A percentile compares a stretch with the other conserved stretches of the same genome.
phyloP scores from a whole-genome alignment of 1,284 basidiomycete genomes.

The Anthracocystis setariae region DNA sequence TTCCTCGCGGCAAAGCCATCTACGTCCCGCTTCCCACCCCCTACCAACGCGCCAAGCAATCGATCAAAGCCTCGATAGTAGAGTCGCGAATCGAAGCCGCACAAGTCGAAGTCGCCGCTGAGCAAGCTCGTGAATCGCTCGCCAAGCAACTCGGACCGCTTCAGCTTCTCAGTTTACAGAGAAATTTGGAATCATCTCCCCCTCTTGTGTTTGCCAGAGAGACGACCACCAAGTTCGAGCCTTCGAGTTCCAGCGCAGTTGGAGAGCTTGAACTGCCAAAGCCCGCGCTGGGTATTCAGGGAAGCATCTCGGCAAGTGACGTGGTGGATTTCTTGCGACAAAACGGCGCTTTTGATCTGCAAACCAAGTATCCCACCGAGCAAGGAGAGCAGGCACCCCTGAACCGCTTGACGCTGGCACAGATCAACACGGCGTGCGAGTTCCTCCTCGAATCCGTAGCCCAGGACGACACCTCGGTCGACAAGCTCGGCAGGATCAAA shows the following conservation, averaged over 20 bases:
- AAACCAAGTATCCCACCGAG: conserved; percentile 37
- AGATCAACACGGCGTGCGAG: conserved; percentile 44
- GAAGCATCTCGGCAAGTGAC: conserved; percentile 32
- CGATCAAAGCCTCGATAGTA: conserved; percentile 18
- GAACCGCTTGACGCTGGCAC: conserved; percentile 29
- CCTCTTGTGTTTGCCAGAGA: conserved; percentile 26
- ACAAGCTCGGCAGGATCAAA: conserved; percentile 42
- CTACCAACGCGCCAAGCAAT: conserved; percentile 19
- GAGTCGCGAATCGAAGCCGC: conserved; percentile 29
- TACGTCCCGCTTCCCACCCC: conserved; percentile 43
- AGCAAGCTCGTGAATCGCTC: conserved; percentile 31
- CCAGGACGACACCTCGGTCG: conserved; percentile 14
- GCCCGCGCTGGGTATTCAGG: conserved; percentile 40
- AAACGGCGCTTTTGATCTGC: conserved; percentile 36
- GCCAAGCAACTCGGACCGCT: conserved; percentile 33
- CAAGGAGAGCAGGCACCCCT: conserved; percentile 23
- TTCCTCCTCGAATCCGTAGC: conserved; percentile 18
- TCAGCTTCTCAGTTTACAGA: conserved; percentile 39
- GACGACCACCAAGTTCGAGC: conserved; percentile 31
- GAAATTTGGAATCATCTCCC: conserved; percentile 36
- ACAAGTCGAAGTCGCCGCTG: conserved; percentile 14
- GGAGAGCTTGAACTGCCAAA: conserved; percentile 23
- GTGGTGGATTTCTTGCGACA: conserved; percentile 30
- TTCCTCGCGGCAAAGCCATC: conserved; percentile 29
- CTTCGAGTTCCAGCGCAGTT: background rate